Evolutionary conservation across 345 rosid species (phyloP).

Genomic region (Eucalyptus cloeziana): DNA sequence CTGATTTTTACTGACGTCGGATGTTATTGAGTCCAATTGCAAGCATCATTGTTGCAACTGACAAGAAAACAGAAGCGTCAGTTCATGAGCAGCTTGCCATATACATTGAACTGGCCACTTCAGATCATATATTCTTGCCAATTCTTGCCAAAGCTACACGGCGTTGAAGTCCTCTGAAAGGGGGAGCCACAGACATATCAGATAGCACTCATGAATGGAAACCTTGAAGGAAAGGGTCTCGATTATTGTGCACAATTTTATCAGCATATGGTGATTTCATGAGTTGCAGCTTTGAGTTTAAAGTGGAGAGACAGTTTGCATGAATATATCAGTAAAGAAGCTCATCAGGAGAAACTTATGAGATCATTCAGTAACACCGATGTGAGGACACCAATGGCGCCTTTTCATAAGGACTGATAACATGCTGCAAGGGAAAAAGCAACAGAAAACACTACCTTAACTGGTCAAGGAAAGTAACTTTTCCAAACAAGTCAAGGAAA

Average conservation of each 20-base stretch:
- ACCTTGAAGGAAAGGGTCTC: background rate
- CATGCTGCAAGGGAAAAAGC: background rate
- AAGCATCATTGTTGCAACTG: slow-evolving; percentile 39
- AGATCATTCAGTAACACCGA: background rate
- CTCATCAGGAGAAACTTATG: background rate
- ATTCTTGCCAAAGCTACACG: background rate
- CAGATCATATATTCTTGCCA: background rate
- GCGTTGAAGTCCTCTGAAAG: background rate
- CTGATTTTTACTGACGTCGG: slow-evolving; percentile 64
- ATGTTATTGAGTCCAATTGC: slow-evolving; percentile 47
- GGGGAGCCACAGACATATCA: background rate
- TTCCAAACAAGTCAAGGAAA: slow-evolving; percentile 77
- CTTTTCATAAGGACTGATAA: background rate
- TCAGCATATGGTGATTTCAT: background rate
- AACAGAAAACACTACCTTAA: slow-evolving; percentile 11
- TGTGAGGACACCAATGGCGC: background rate
- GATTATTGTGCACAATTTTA: background rate
- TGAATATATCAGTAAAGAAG: background rate
- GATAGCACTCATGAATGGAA: background rate
- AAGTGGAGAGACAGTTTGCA: background rate
- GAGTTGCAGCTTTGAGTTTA: background rate
- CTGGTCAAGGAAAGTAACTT: slow-evolving; percentile 73
- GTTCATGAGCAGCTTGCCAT: background rate
- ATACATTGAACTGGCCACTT: background rate
- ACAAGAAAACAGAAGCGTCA: background rate